Evolutionary conservation across 768 basidiomycete genomes (phyloP), one percentile per base, ranked within the genome.

Genomic region (Lactifluus echinatus): DNA sequence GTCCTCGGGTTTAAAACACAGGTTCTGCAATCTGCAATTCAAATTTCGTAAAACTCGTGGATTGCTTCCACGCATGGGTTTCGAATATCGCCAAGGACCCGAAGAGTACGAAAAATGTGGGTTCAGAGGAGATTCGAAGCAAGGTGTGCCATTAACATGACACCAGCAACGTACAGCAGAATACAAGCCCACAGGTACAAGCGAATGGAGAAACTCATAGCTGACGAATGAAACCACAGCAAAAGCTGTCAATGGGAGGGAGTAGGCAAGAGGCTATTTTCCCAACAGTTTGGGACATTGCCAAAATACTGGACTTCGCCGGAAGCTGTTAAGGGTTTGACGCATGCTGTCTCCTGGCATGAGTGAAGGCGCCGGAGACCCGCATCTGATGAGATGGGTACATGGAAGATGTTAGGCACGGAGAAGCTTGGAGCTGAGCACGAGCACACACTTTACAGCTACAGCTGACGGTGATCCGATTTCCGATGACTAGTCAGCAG

Each of bases 1-100:
- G n/a, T 26, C 57, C 57, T 33, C 57, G 52, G 51, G 45, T 31
- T 53, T 53, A 43, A 52, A 50, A 49, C n/a, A n/a, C n/a, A n/a
- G n/a, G n/a, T n/a, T n/a, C n/a, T n/a, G n/a, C n/a, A n/a, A n/a
- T 15, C 1, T 23, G 36, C 34, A 23, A 42, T 36, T 33, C 37
- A 26, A 28, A n/a, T 23, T 48, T 21, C 14, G 14, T 23, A 5
- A 40, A 40, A 21, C 14, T 26, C 50, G 19, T 37, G 15, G n/a
- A 7, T 47, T 40, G 21, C 31, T 34, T 42, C 31, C 11, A 28
- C 17, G 40, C 19, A 7, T 42, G 45, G 10, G 23, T 36, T 24
- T 19, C 43, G 26, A 37, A 43, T 15, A 7, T n/a, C n/a, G n/a
- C n/a, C n/a, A n/a, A 17, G 15, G 33, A 11, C 36, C 11, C 19